Base-by-base conservation (phyloP, 768 basidiomycete species). In the Leucosporidium yakuticum region DNA sequence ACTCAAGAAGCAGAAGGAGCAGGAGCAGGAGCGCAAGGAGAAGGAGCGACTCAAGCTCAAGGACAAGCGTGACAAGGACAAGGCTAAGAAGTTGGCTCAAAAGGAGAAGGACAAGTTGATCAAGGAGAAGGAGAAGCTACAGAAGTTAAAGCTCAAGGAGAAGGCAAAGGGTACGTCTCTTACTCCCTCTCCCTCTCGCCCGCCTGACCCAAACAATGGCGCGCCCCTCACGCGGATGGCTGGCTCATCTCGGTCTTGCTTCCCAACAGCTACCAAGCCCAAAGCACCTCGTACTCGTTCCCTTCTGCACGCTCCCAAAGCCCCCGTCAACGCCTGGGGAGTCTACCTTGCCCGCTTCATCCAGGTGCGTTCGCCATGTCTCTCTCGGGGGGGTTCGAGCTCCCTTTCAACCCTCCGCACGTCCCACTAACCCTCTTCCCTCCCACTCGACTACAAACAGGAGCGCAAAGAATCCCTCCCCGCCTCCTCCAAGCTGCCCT, bases 271-370 rank as follows among this genome's bases (percentile, higher is more conserved):
- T 17, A 15, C 34, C 17, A 27, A 53, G 19, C 23, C 34, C 14
- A 54, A 32, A 53, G 54, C 44, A 55, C 32, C 56, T 2, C 29
- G 25, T 6, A 64, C 61, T 27, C n/a, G 25, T 7, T 64, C 67
- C 8, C 9, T 9, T 36, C 55, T 72, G 12, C 62, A 55, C 48
- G 67, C 67, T 50, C 71, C 71, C 23, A 72, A 72, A 54, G 49
- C 39, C 1, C 64, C 65, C 4, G 25, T 31, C 14, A 72, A 60
- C 59, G 3, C 60, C 6, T 72, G 71, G 71, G 23, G n/a, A 12
- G 49, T 72, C 56, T 72, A 64, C 65, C n/a, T 69, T 23, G 2
- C 21, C 53, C 67, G 69, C 23, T 72, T 32, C 62, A 48, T 69
- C 53, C 20, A 27, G 9, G 71, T 72, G 25, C 32, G 68, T 60